Evolutionary conservation across 345 rosid species (phyloP), one percentile per base, ranked within the genome.

Genomic region (Combretum micranthum): DNA sequence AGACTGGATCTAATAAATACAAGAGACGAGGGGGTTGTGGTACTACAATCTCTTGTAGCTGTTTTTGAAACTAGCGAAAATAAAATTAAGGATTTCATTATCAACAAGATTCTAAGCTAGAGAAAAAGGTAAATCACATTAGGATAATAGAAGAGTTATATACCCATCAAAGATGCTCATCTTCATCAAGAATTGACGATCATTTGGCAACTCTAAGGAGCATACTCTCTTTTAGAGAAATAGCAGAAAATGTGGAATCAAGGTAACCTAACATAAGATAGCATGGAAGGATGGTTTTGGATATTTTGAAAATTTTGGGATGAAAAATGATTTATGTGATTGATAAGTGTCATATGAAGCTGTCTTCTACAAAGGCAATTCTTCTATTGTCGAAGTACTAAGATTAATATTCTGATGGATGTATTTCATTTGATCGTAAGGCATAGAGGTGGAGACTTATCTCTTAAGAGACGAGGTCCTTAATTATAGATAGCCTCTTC

Each of bases 61-160:
- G 94, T 93, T 68, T 93, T 89, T 63, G 99, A 93, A 69, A 93
- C 99, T 52, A 87, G 99, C 72, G 97, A 89, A 75, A 77, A 66
- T 20, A 96, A 93, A 72, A 77, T 93, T 60, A 81, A 76, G 57
- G 91, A 87, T 59, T 89, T 83, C 61, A 80, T 93, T 59, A 79
- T 56, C 70, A 79, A 62, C 91, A 80, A 87, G 64, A 93, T 93
- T 70, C 80, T 93, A 52, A 65, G 69, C 15, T 50, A 72, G 65
- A 62, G 62, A 75, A 49, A 59, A 67, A 52, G 49, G 63, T 64
- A 71, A 72, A 9, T 46, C 76, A 59, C 57, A 77, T 49, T 93
- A 97, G 99, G 91, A 77, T 57, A 82, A 79, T 57, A 83, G 75
- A 76, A 87, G 69, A 89, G 96, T 77, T 87, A 83, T 72, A 79